A percentile compares a stretch with the other conserved stretches of the same genome.
phyloP scores from a whole-genome alignment of 208 protist genomes.

The Trypanosoma melophagium region DNA sequence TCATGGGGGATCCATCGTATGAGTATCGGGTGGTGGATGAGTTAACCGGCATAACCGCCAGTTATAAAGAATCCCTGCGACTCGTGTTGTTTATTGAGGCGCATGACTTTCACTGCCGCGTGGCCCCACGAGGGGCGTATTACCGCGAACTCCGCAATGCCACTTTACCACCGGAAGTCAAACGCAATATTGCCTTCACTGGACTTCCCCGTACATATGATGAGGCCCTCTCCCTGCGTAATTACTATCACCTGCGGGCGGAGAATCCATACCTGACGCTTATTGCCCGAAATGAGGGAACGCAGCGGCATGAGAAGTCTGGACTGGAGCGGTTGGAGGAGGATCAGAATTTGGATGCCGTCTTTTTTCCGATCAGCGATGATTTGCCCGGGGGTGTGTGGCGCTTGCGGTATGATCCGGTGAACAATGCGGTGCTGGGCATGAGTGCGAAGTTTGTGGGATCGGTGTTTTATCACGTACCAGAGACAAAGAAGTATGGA shows the following conservation, averaged over 20 bases:
- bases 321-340: constrained; percentile 58
- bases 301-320: constrained; percentile 42
- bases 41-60: constrained; percentile 27
- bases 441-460: constrained; percentile 65
- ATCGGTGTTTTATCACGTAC: constrained; percentile 82
- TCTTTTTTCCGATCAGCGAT: constrained; percentile 72
- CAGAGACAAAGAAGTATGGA: constrained; percentile 70
- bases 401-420: constrained; percentile 70
- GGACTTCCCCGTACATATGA: constrained; percentile 44
- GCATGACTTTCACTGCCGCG: constrained; percentile 80
- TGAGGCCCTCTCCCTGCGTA: constrained; percentile 62
- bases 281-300: constrained; percentile 37
- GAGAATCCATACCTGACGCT: constrained; percentile 70
- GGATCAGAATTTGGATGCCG: constrained; percentile 58
- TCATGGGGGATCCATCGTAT: constrained; percentile 85
- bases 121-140: constrained; percentile 82
- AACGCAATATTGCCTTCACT: constrained; percentile 54
- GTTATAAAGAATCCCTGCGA: constrained; percentile 75
- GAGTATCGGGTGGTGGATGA: constrained; percentile 73
- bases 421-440: constrained; percentile 64
- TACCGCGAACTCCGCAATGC: constrained; percentile 45
- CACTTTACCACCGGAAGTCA: constrained; percentile 37
- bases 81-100: constrained; percentile 82
- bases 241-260: constrained; percentile 83
- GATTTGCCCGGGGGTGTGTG: constrained; percentile 76